Conservation (phyloP, 2,329 filamentous ascomycete species). For the Ceratocystis lukuohia region DNA sequence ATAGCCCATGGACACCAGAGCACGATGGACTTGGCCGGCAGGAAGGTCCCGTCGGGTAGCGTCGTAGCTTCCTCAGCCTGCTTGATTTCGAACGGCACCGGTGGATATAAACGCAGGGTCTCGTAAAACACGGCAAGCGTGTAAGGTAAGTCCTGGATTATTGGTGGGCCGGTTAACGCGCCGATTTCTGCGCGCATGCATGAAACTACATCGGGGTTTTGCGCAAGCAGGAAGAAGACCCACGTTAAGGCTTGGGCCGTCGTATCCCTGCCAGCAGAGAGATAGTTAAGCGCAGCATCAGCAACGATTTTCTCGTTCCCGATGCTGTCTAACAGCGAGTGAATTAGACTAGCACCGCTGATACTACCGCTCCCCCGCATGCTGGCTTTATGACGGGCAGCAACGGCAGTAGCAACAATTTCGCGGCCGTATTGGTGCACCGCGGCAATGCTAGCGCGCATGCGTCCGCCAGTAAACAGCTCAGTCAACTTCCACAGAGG, state of each 20-base stretch:
- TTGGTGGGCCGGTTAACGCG: constrained; percentile 21
- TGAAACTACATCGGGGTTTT: constrained; percentile 31
- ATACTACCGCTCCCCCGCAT: constrained; percentile 12
- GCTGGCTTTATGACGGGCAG: constrained; percentile 25
- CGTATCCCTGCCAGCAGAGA: constrained; percentile 51
- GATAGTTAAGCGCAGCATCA: constrained; percentile 52
- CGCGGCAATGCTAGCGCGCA: constrained; percentile 36
- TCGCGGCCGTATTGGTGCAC: constrained; percentile 43
- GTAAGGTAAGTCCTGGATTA: constrained; percentile 38
- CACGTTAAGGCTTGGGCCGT: constrained; percentile 52
- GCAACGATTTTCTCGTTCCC: constrained; percentile 43
- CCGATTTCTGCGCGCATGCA: constrained; percentile 34
- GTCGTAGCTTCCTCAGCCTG: constrained; percentile 39
- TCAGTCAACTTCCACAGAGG: constrained; percentile 50
- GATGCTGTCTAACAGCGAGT: constrained; percentile 45
- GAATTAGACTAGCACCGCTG: constrained; percentile 40
- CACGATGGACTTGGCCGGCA: constrained; percentile 41
- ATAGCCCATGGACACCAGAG: constrained; percentile 54
- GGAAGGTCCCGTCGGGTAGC: constrained; percentile 46
- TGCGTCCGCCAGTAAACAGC: constrained; percentile 33
- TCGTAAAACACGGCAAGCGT: constrained; percentile 51
- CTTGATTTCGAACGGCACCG: constrained; percentile 53
- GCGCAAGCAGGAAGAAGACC: constrained; percentile 48
- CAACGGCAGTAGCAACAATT: constrained; percentile 43
- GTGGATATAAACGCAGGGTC: constrained; percentile 46